A percentile compares a stretch with the other conserved stretches of the same genome.
phyloP scores from a whole-genome alignment of 139 green algal genomes.

The Limnomonas spitsbergensis region DNA sequence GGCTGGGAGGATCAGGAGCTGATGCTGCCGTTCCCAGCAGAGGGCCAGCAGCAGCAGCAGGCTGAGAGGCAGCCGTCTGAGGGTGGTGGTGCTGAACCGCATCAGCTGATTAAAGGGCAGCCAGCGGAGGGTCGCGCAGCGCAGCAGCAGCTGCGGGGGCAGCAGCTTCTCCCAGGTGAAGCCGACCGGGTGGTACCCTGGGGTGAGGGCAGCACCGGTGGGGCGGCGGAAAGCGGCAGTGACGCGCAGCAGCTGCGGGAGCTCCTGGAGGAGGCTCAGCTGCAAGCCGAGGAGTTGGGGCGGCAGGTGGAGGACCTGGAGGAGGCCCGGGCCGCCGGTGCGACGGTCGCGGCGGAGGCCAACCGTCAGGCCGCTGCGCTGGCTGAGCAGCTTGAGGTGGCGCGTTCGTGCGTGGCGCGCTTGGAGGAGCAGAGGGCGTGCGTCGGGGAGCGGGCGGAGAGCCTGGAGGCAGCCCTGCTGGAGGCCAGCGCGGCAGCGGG shows the following conservation, averaged over 20 bases:
- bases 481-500: background rate
- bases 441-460: background rate
- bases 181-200: too few species aligned
- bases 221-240: background rate
- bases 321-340: background rate
- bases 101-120: background rate
- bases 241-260: background rate
- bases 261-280: slow-evolving; percentile 2
- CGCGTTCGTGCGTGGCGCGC: background rate
- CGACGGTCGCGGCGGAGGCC: background rate
- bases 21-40: background rate
- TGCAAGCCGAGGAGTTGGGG: slow-evolving; percentile 2
- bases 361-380: background rate
- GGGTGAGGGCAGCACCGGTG: background rate
- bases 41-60: background rate
- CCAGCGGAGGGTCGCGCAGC: background rate
- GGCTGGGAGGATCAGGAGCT: slow-evolving; percentile 7
- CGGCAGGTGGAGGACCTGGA: slow-evolving; percentile 8
- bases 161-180: background rate
- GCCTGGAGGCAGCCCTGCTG: background rate
- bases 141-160: background rate
- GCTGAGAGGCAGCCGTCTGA: background rate
- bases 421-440: background rate
- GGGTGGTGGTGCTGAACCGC: background rate
- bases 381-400: background rate